phyloP scores from a whole-genome alignment of 169 alveolate species.

The Plasmodium inui region DNA sequence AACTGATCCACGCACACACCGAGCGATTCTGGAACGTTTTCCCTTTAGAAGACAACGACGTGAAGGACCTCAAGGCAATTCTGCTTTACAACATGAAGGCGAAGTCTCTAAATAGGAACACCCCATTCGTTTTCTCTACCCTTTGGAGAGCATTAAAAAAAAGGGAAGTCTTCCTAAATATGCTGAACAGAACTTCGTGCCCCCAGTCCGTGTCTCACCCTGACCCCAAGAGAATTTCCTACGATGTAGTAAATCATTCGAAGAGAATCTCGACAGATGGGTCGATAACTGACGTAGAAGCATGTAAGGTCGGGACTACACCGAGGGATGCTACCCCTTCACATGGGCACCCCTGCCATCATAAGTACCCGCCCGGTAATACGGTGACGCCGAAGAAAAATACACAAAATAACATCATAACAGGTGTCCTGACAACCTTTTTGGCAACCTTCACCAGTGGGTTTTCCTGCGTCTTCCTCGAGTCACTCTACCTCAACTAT shows the following conservation, averaged over 20 bases:
- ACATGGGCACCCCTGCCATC: neutral
- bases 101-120: neutral
- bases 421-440: slow-evolving; percentile 46
- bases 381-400: neutral
- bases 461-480: slow-evolving; percentile 54
- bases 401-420: slow-evolving; percentile 8
- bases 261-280: neutral
- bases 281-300: neutral
- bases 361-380: neutral
- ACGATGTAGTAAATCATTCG: neutral
- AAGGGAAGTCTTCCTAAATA: neutral
- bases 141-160: neutral
- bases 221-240: neutral
- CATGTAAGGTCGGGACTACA: neutral
- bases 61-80: neutral
- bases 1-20: no score
- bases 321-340: neutral
- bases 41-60: neutral
- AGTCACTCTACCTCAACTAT: slow-evolving; percentile 33
- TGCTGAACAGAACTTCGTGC: neutral
- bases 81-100: neutral
- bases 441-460: slow-evolving; percentile 53
- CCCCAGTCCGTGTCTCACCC: neutral
- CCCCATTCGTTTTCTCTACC: neutral
- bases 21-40: no score